phyloP scores from a whole-genome alignment of 148 eudicot genomes.

The Talinum fruticosum region DNA sequence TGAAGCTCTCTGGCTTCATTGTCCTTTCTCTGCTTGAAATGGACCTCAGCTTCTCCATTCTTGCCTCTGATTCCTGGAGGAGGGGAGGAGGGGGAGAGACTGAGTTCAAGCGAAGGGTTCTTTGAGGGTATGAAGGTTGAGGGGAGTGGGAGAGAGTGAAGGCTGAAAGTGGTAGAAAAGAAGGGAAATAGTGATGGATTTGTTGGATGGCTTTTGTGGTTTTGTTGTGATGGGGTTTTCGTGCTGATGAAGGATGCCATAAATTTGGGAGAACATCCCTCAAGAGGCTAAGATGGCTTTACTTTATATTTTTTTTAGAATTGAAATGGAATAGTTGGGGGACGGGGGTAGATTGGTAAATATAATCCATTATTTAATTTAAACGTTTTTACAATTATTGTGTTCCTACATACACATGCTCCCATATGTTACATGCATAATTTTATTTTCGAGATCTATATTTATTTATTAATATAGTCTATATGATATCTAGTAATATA shows the following conservation, averaged over 20 bases:
- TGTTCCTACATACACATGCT: no score
- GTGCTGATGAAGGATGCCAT: constrained; percentile 10
- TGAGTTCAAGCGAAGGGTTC: not conserved
- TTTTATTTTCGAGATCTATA: no score
- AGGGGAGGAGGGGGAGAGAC: not conserved
- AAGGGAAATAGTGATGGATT: not conserved
- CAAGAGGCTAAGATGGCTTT: no score
- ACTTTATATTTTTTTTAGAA: no score
- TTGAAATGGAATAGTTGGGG: no score
- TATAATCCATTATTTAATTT: no score
- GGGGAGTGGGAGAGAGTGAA: not conserved
- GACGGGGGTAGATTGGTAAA: no score
- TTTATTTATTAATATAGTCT: no score
- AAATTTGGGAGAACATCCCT: constrained; percentile 10
- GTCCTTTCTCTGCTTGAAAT: constrained; percentile 62
- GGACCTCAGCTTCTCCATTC: constrained; percentile 71
- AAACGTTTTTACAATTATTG: no score
- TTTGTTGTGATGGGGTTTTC: constrained; percentile 21
- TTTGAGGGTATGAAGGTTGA: not conserved
- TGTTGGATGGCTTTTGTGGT: constrained; percentile 22
- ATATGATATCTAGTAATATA: no score
- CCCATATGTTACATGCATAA: no score
- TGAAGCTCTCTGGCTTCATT: constrained; percentile 24
- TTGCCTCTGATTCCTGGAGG: not conserved
- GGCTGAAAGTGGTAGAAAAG: not conserved